A percentile compares a stretch with the other conserved stretches of the same genome.
Evolutionary conservation across 2,329 filamentous ascomycete genomes (phyloP).

Genomic region (Verticillium nonalfalfae): DNA sequence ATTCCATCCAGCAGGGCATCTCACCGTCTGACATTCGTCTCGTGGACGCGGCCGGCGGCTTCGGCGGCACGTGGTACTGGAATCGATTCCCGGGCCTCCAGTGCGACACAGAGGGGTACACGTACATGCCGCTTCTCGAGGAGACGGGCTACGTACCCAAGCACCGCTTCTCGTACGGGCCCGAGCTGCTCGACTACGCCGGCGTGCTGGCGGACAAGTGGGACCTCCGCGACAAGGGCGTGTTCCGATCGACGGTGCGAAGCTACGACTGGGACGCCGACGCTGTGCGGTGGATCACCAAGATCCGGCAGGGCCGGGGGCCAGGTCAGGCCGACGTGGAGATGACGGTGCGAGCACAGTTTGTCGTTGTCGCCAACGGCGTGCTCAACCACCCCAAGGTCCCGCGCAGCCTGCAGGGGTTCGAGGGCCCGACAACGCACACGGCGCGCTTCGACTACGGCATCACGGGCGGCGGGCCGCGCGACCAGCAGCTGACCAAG

Average conservation of each 20-base stretch:
- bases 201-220: conserved; percentile 34
- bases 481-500: conserved; percentile 32
- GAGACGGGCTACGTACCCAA: conserved; percentile 53
- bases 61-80: conserved; percentile 47
- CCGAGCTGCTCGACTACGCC: conserved; percentile 35
- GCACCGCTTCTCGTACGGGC: conserved; percentile 35
- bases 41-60: conserved; percentile 33
- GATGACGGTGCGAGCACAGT: conserved; percentile 29
- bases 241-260: conserved; percentile 35
- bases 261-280: conserved; percentile 40
- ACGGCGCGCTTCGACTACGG: conserved; percentile 39
- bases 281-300: conserved; percentile 14
- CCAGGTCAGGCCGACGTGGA: conserved; percentile 14
- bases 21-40: conserved; percentile 28
- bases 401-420: conserved; percentile 33
- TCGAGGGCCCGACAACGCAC: conserved; percentile 36
- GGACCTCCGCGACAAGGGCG: conserved; percentile 22
- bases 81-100: conserved; percentile 42
- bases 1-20: conserved; percentile 16
- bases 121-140: conserved; percentile 55
- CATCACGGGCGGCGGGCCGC: conserved; percentile 31
- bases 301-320: conserved; percentile 17
- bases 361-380: conserved; percentile 30
- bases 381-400: conserved; percentile 32
- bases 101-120: conserved; percentile 54